phyloP scores from a whole-genome alignment of 2,329 filamentous ascomycete genomes.

The Diaporthe vaccinii region DNA sequence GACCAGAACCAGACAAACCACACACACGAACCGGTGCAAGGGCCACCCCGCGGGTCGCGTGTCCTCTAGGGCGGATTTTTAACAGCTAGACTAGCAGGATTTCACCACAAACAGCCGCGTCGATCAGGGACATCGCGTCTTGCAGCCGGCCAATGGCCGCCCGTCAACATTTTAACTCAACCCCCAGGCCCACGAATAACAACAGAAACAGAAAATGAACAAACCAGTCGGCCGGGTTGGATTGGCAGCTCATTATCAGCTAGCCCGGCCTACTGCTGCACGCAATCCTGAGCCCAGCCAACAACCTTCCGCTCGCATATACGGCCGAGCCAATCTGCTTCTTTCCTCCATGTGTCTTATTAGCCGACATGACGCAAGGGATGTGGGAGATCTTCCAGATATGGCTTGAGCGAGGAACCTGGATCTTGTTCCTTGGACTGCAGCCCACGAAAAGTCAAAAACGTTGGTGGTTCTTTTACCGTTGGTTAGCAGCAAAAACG shows the following conservation, averaged over 20 bases:
- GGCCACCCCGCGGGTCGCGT: constrained; percentile 13
- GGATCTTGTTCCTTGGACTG: constrained; percentile 14
- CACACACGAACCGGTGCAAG: not conserved
- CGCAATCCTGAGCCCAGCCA: not conserved
- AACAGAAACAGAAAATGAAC: not conserved
- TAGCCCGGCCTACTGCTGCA: constrained; percentile 7
- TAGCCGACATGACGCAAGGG: constrained; percentile 31
- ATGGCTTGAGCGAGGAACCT: not conserved
- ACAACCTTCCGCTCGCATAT: not conserved
- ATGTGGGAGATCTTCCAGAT: not conserved
- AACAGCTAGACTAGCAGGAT: not conserved
- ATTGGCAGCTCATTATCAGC: not conserved
- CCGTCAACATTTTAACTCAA: not conserved
- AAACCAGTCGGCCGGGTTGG: not conserved
- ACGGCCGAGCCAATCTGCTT: constrained; percentile 28
- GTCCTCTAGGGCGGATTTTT: not conserved
- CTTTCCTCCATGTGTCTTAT: constrained; percentile 2
- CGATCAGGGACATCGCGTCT: constrained; percentile 32
- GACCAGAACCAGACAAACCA: constrained; percentile 6
- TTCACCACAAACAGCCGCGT: constrained; percentile 28
- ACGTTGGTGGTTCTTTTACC: not conserved
- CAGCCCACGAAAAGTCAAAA: not conserved
- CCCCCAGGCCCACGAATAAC: not conserved
- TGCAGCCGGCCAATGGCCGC: constrained; percentile 7
- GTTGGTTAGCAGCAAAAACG: not conserved